These are phyloP conservation scores for Fusarium sterilihyphosum DNA, from an alignment of 2,329 filamentous ascomycete species.

Conservation along the genomic window DNA sequence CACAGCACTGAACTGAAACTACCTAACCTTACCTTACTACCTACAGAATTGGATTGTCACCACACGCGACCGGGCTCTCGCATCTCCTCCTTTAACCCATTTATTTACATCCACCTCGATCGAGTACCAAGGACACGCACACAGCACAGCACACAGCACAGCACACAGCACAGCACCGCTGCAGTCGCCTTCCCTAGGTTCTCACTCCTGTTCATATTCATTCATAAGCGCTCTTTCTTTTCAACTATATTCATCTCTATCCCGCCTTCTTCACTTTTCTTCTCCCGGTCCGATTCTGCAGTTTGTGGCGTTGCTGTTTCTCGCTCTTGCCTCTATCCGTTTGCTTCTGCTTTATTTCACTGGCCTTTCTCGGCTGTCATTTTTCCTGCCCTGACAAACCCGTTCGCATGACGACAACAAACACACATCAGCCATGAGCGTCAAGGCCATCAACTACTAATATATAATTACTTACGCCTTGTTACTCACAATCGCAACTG, in stretches of 20 bases:
- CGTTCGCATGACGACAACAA: constrained; percentile 32
- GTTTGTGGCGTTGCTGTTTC: constrained; percentile 33
- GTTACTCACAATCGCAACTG: constrained; percentile 7
- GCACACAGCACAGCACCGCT: not conserved
- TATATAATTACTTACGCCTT: constrained; percentile 22
- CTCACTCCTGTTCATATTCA: not conserved
- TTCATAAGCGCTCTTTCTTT: constrained; percentile 5
- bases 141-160: not conserved
- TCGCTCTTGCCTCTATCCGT: constrained; percentile 22
- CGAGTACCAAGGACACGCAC: constrained; percentile 10
- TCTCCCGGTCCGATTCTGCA: not conserved
- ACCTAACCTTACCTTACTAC: not conserved
- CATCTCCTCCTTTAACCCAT: constrained; percentile 39
- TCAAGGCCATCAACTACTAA: constrained; percentile 35
- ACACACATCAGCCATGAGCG: constrained; percentile 35
- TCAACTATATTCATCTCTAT: not conserved
- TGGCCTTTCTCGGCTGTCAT: constrained; percentile 19
- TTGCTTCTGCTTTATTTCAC: constrained; percentile 22
- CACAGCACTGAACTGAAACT: not conserved
- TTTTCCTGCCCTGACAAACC: constrained; percentile 20
- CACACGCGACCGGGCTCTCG: constrained; percentile 36
- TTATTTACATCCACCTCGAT: constrained; percentile 34
- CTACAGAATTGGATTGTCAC: constrained; percentile 19
- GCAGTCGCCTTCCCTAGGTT: not conserved
- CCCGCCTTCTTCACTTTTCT: not conserved